These are phyloP conservation scores for Pseudogymnoascus sp. DNA, from an alignment of 2,329 filamentous ascomycete species.

Conservation along the genomic window DNA sequence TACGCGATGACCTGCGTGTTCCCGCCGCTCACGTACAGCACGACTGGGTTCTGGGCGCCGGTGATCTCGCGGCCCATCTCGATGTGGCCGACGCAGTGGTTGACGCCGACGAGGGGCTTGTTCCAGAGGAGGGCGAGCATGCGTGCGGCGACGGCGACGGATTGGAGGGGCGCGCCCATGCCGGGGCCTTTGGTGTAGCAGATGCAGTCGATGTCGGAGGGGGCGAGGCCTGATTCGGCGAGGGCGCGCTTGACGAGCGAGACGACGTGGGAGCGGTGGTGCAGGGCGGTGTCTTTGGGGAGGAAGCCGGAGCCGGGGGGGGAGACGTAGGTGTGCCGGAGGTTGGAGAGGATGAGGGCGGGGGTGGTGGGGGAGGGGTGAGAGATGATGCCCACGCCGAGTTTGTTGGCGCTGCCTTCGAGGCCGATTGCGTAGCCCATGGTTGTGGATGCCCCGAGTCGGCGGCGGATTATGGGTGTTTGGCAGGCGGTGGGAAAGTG, in stretches of 20 bases:
- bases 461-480: neutral
- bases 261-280: conserved; percentile 83
- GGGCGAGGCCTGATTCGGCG: conserved; percentile 52
- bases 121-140: conserved; percentile 77
- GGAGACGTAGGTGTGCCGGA: conserved; percentile 87
- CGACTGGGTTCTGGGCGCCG: conserved; percentile 81
- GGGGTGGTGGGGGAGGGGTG: conserved; percentile 49
- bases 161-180: conserved; percentile 89
- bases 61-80: conserved; percentile 97
- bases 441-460: neutral
- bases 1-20: conserved; percentile 99
- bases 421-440: conserved; percentile 49
- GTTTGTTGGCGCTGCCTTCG: conserved; percentile 96
- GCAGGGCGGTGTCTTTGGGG: conserved; percentile 88
- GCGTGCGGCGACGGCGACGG: conserved; percentile 77
- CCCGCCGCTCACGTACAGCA: conserved; percentile 89
- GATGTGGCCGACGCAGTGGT: conserved; percentile 97
- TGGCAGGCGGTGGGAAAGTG: neutral
- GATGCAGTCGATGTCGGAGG: conserved; percentile 73
- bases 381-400: conserved; percentile 85
- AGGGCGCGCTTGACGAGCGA: conserved; percentile 73
- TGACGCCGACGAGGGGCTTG: conserved; percentile 86
- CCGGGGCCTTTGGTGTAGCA: conserved; percentile 94
- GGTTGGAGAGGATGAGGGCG: conserved; percentile 75
- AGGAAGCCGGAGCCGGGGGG: conserved; percentile 92